Evolutionary conservation across 441 rosid species (phyloP).

Genomic region (Geranium incanum): DNA sequence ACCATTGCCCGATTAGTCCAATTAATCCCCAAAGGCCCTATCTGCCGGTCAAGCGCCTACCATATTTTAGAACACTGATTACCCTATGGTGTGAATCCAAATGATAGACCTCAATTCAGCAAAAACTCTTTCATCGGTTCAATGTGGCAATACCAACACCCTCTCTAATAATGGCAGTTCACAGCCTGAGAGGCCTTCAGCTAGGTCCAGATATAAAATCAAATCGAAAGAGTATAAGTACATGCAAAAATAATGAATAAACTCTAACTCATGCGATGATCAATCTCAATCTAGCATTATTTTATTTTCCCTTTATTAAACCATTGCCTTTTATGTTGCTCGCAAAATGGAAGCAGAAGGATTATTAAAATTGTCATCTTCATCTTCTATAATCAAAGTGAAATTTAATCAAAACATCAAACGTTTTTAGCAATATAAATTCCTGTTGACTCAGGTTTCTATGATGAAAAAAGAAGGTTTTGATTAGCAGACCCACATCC

Average conservation of each 20-base stretch:
- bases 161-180: not conserved
- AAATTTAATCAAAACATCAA: not conserved
- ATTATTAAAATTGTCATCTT: constrained; percentile 19
- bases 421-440: not conserved
- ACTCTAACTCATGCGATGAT: constrained; percentile 35
- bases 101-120: not conserved
- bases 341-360: constrained; percentile 36
- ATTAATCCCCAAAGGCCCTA: too few species aligned
- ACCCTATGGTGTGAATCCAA: not conserved
- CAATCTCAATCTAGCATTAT: constrained; percentile 33
- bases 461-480: too few species aligned
- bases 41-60: too few species aligned
- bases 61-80: not conserved
- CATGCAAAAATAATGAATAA: constrained; percentile 16
- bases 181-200: too few species aligned
- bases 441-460: not conserved
- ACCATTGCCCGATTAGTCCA: too few species aligned
- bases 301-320: constrained; percentile 24
- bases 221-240: not conserved
- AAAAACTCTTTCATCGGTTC: not conserved
- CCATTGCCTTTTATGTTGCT: constrained; percentile 39
- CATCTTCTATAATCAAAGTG: not conserved
- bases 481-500: not conserved
- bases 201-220: not conserved
- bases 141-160: not conserved